Evolutionary conservation across 1,284 basidiomycete genomes (phyloP).

Genomic region (Puccinia polysora): DNA sequence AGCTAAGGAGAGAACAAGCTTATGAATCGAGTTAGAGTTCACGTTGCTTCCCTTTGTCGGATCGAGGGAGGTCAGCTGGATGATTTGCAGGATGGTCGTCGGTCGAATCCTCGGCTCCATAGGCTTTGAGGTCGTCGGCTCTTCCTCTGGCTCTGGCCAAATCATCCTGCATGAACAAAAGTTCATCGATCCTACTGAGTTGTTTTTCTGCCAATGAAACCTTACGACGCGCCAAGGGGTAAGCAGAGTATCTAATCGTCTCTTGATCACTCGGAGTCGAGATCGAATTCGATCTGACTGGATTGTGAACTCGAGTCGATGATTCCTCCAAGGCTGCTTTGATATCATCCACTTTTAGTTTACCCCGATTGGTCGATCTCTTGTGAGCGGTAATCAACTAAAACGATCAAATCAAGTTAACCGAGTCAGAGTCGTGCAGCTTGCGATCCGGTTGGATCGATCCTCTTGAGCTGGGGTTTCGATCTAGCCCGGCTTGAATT

Average conservation of each 20-base stretch:
- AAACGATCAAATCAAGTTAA: too few relatives aligned
- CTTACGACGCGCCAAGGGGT: slow-evolving; percentile 31
- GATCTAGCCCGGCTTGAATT: too few relatives aligned
- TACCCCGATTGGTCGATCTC: slow-evolving; percentile 37
- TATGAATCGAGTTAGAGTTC: not conserved
- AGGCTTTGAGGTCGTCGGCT: slow-evolving; percentile 39
- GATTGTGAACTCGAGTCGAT: slow-evolving; percentile 30
- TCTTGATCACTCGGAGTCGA: not conserved
- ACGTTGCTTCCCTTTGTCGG: slow-evolving; percentile 6
- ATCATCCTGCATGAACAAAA: slow-evolving; percentile 43
- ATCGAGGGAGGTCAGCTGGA: not conserved
- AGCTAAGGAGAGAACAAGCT: not conserved
- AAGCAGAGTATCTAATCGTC: slow-evolving; percentile 10
- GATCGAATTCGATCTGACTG: too few relatives aligned
- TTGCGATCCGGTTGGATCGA: too few relatives aligned
- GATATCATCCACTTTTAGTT: slow-evolving; percentile 42
- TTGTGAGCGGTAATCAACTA: slow-evolving; percentile 37
- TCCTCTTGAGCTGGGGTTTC: too few relatives aligned
- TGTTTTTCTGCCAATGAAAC: slow-evolving; percentile 34
- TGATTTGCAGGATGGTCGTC: not conserved
- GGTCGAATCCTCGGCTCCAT: slow-evolving; percentile 25
- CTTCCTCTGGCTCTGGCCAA: slow-evolving; percentile 34
- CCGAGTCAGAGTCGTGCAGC: too few relatives aligned
- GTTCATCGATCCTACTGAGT: slow-evolving; percentile 40
- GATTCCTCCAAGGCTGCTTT: slow-evolving; percentile 28